Evolutionary conservation across 1,284 basidiomycete species (phyloP).

Genomic region (Pterulicium gracile): DNA sequence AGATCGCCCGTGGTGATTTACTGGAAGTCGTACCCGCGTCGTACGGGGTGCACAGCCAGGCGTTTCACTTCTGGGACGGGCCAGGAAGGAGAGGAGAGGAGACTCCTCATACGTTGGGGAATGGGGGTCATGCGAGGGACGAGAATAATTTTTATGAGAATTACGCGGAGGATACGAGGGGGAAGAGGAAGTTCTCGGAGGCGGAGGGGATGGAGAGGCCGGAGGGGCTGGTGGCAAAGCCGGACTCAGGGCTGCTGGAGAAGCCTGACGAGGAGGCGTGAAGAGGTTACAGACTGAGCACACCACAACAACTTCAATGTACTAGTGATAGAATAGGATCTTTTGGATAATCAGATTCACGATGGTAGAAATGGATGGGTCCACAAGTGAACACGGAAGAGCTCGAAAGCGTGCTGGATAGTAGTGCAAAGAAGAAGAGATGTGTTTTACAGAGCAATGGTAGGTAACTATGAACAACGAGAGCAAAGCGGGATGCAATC

Average conservation of each 20-base stretch:
- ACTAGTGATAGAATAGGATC: too few relatives aligned
- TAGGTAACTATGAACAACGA: too few relatives aligned
- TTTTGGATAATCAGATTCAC: too few relatives aligned
- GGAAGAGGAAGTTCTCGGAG: conserved; percentile 32
- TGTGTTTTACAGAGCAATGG: too few relatives aligned
- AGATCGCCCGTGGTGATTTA: conserved; percentile 85
- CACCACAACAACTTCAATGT: too few relatives aligned
- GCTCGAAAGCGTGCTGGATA: too few relatives aligned
- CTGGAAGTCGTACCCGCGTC: conserved; percentile 85
- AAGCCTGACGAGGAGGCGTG: too few relatives aligned
- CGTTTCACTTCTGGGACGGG: conserved; percentile 90
- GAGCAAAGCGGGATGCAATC: too few relatives aligned
- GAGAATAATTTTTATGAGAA: conserved; percentile 78
- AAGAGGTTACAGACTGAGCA: too few relatives aligned
- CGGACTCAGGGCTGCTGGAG: neutral
- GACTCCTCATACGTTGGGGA: conserved; percentile 23
- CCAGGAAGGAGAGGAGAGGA: conserved; percentile 50
- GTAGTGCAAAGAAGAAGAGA: too few relatives aligned
- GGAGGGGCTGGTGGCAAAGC: neutral
- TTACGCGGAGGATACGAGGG: conserved; percentile 74
- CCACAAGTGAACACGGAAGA: too few relatives aligned
- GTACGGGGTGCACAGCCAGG: conserved; percentile 82
- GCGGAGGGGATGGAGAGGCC: neutral
- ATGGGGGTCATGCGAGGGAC: conserved; percentile 31
- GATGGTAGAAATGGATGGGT: too few relatives aligned